Conservation (phyloP, 768 basidiomycete species). For the Rhodotorula taiwanensis region DNA sequence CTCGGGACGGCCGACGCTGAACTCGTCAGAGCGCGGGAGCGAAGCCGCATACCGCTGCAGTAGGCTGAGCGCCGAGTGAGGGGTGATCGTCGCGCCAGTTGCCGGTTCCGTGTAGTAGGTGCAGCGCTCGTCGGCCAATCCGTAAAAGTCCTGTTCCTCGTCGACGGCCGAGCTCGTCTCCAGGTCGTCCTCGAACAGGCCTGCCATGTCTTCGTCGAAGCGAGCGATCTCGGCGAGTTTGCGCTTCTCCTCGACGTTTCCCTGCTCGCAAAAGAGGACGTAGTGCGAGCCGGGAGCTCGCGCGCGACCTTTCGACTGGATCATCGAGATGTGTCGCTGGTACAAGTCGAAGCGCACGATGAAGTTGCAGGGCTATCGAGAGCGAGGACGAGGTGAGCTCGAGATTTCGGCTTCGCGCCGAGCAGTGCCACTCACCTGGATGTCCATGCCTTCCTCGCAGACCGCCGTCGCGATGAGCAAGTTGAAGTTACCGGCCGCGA, state of each 20-base stretch:
- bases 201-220: slow-evolving; percentile 5
- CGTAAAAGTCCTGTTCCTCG: slow-evolving; percentile 11
- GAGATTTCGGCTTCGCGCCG: neutral
- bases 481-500: slow-evolving; percentile 8
- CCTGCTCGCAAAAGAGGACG: slow-evolving; percentile 12
- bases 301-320: slow-evolving; percentile 11
- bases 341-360: slow-evolving; percentile 13
- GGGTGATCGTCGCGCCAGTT: slow-evolving; percentile 8
- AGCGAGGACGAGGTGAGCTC: neutral
- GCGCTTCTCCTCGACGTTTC: slow-evolving; percentile 4
- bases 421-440: slow-evolving; percentile 7
- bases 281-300: slow-evolving; percentile 1
- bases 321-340: slow-evolving; percentile 4
- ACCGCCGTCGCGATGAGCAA: slow-evolving; percentile 15
- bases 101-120: neutral
- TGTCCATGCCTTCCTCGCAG: slow-evolving; percentile 20
- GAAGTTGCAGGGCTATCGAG: slow-evolving; percentile 13
- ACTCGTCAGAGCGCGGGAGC: slow-evolving; percentile 16
- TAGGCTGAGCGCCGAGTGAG: slow-evolving; percentile 10
- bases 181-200: slow-evolving; percentile 10
- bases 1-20: neutral
- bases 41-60: slow-evolving; percentile 6
- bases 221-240: slow-evolving; percentile 1
- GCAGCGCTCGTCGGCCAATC: slow-evolving; percentile 3
- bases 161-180: no score